Evolutionary conservation across 2,329 filamentous ascomycete species (phyloP).

Genomic region (Paracorniculantispora psalliotae): DNA sequence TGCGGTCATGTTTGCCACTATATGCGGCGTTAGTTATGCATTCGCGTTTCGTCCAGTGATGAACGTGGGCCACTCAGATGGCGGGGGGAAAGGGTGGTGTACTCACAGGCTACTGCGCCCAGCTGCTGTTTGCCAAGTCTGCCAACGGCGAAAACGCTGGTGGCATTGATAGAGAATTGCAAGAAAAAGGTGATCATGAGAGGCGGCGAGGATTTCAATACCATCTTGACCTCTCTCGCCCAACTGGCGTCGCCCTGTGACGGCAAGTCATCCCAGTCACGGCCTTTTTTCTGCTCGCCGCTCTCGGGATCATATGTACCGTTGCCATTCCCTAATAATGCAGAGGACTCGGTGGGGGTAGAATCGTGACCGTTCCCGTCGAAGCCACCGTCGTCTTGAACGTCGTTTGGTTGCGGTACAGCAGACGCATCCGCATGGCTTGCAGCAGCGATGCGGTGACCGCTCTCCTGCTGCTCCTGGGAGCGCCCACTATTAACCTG

Average conservation of each 20-base stretch:
- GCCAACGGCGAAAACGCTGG: conserved; percentile 73
- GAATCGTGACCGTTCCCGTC: not conserved
- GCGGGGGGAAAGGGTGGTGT: not conserved
- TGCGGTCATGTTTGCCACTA: conserved; percentile 64
- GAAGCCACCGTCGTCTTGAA: not conserved
- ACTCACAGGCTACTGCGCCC: conserved; percentile 39
- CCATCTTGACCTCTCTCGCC: conserved; percentile 65
- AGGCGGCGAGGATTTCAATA: conserved; percentile 65
- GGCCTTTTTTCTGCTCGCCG: conserved; percentile 1
- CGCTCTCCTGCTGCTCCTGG: not conserved
- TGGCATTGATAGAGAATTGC: conserved; percentile 78
- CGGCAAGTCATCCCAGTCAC: conserved; percentile 9
- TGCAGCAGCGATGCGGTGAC: not conserved
- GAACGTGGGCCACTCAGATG: not conserved
- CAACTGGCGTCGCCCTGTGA: conserved; percentile 5
- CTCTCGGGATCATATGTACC: not conserved
- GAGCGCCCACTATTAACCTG: not conserved
- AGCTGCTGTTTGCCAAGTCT: conserved; percentile 62
- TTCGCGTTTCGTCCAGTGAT: not conserved
- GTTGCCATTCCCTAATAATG: not conserved
- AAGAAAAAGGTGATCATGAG: conserved; percentile 68
- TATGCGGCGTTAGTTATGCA: not conserved
- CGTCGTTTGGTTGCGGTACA: not conserved
- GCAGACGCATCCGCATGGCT: not conserved
- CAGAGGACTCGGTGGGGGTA: not conserved